Base-by-base conservation (phyloP, 2,329 filamentous ascomycete genomes). In the Talaromyces sp. region DNA sequence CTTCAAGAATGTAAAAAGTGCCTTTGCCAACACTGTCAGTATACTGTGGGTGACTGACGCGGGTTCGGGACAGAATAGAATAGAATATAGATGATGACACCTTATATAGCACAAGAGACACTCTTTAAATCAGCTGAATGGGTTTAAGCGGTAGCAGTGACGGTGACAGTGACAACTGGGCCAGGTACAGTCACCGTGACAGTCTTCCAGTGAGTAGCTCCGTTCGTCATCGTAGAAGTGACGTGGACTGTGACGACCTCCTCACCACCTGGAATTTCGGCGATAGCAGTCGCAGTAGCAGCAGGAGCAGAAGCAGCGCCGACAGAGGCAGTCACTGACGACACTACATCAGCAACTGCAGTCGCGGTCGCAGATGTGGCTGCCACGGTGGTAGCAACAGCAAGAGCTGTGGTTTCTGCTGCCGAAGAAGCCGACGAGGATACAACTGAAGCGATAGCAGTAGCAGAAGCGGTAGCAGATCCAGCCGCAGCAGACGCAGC, bases 131-230 rank as follows among this genome's bases (percentile, higher is more conserved):
- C n/a, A n/a, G n/a, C n/a, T n/a, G n/a, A 9, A 11, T 16, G 46
- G 1, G 54, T 5, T 39, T 25, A 37, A 25, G 16, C 18, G 4
- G 54, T 40, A 9, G n/a, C 57, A 35, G 39, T 48, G 11, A 35
- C 40, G 23, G 57, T 59, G 3, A 59, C 57, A 25, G 31, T 59
- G 33, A 50, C 57, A 0, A 42, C 18, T 5, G 57, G 57, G 37
- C 57, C 57, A 18, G 40, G 23, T 12, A 59, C 57, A 23, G 31
- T 35, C n/a, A 59, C 57, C 7, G 57, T 59, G 14, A 48, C 57
- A 6, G 57, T 59, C 33, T 48, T 25, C 35, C 18, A 23, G 23
- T 18, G 44, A 48, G 44, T 25, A 25, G 18, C 12, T 8, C 44
- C 23, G 33, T 9, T 25, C 23, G 18, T 57, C 7, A 42, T 42